Evolutionary conservation across 306 rosid species (phyloP).

Genomic region (Mimosa bimucronata): DNA sequence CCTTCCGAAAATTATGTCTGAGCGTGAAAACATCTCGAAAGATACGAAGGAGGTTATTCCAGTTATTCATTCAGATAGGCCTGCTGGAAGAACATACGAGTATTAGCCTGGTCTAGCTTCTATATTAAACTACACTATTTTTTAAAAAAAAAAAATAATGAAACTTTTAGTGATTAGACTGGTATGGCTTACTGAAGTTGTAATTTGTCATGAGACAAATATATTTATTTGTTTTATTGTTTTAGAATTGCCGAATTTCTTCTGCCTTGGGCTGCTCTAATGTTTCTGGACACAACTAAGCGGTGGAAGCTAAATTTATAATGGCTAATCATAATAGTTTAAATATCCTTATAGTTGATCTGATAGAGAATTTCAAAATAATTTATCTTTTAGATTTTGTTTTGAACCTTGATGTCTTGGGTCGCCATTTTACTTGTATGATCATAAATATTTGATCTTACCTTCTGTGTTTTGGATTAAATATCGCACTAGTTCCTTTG

Average conservation of each 20-base stretch:
- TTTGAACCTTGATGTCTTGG: neutral
- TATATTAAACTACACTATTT: neutral
- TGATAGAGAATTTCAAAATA: neutral
- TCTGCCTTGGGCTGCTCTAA: neutral
- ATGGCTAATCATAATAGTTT: neutral
- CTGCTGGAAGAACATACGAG: neutral
- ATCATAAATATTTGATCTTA: neutral
- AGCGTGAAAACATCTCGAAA: slow-evolving; percentile 45
- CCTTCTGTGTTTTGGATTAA: neutral
- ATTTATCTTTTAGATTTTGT: neutral
- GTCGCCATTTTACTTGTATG: neutral
- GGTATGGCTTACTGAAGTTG: neutral
- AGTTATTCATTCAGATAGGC: neutral
- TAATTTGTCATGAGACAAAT: neutral
- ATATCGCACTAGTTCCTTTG: slow-evolving; percentile 61
- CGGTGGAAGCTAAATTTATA: neutral
- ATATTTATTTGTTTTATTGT: neutral
- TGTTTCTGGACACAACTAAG: neutral
- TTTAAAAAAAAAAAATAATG: neutral
- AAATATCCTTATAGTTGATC: slow-evolving; percentile 5
- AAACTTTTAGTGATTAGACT: neutral
- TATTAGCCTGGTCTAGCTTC: neutral
- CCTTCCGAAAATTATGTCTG: slow-evolving; percentile 53
- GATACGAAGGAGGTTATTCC: slow-evolving; percentile 54
- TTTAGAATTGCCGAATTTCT: neutral